Conservation (phyloP, 495 filamentous ascomycete species). For the Lophiotrema nucula region DNA sequence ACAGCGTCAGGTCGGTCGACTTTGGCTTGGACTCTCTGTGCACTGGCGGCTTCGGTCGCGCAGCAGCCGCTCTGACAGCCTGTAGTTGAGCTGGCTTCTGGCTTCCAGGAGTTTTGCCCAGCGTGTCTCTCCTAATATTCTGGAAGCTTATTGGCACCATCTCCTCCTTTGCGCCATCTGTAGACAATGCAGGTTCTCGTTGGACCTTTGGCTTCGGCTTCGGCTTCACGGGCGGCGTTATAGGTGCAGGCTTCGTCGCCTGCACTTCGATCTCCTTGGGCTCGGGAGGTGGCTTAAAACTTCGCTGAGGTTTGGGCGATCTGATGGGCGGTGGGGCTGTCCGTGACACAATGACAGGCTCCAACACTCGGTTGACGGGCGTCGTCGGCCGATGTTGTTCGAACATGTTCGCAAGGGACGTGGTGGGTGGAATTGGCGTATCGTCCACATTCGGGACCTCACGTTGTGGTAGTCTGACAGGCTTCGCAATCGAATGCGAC, state of each 20-base stretch:
- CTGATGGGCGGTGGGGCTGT: conserved; percentile 32
- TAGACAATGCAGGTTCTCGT: background rate
- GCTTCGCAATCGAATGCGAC: conserved; percentile 7
- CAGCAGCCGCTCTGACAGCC: conserved; percentile 1
- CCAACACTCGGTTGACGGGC: background rate
- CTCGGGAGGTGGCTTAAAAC: conserved; percentile 9
- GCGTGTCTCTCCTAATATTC: conserved; percentile 6
- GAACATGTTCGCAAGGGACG: conserved; percentile 60
- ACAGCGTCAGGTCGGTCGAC: conserved; percentile 10
- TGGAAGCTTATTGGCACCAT: conserved; percentile 2
- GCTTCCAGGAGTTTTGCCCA: conserved; percentile 9
- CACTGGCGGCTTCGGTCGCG: conserved; percentile 6
- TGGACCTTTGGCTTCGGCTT: conserved; percentile 10
- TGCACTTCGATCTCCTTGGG: background rate
- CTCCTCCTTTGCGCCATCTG: conserved; percentile 3
- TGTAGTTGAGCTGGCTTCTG: conserved; percentile 21
- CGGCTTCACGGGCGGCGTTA: conserved; percentile 7
- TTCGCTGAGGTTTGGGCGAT: conserved; percentile 30
- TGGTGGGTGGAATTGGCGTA: conserved; percentile 56
- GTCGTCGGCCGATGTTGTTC: conserved; percentile 43
- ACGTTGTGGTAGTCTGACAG: background rate
- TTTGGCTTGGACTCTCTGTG: conserved; percentile 1
- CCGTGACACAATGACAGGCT: conserved; percentile 2
- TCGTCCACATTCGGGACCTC: conserved; percentile 45
- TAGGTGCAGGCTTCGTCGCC: background rate